Base-by-base conservation (phyloP, 306 rosid species). In the Abrus precatorius region DNA sequence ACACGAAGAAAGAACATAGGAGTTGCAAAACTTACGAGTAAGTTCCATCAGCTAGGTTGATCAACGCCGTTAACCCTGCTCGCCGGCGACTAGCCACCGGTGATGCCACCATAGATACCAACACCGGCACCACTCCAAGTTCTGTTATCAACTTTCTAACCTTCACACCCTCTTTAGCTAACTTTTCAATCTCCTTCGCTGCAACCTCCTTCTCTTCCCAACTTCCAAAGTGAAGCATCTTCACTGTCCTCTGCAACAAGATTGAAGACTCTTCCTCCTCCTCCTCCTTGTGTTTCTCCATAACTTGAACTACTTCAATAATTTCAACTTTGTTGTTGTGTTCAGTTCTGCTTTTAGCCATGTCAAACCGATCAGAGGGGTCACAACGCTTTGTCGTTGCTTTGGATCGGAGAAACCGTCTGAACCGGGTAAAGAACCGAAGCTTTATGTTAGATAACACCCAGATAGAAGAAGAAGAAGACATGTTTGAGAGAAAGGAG, bases 221-320 rank as follows among this genome's bases (percentile, higher is more conserved):
- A 80, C 84, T 85, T 38, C 99, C 99, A 29, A 96, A 96, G 88
- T 96, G 96, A 81, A 96, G 97, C 82, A 81, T 88, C 91, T 96
- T 96, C 86, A 96, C 99, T 4, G 92, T 86, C 84, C 75, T 90
- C 79, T 91, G 92, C 79, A 96, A 74, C 85, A 80, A 1, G 11
- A 77, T 68, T 4, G 29, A 82, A 7, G 65, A 74, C 9, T 82
- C 92, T 47, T 69, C 89, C 3, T 69, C 77, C 29, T 62, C 52
- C 66, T 59, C 74, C 79, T 73, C 75, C 29, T 55, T 6, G 6
- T 57, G 67, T 43, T 75, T 90, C 83, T 76, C 84, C 84, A 77
- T 55, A 48, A 36, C 86, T 60, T 75, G 74, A 33, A 41, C 74
- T 3, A 20, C 44, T 69, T 70, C 74, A 53, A 57, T 40, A 10